These are phyloP conservation scores for Corymbia calophylla DNA, from an alignment of 441 rosid species.

Conservation along the genomic window DNA sequence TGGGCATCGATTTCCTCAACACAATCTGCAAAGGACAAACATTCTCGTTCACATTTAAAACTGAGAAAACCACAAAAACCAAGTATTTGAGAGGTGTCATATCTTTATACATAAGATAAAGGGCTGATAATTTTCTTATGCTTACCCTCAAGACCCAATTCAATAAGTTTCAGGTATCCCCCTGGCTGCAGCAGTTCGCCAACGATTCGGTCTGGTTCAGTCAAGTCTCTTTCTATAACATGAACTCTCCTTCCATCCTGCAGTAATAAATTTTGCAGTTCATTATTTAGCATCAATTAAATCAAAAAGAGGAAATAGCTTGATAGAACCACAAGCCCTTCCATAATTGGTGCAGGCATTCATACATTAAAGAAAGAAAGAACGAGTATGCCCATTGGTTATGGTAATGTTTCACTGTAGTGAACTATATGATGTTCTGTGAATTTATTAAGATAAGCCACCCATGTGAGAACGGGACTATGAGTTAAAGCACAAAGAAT, in stretches of 20 bases:
- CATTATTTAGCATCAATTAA: background rate
- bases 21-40: constrained; percentile 37
- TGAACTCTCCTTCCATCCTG: constrained; percentile 55
- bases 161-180: constrained; percentile 48
- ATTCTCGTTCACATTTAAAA: background rate
- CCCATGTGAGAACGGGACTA: background rate
- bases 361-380: background rate
- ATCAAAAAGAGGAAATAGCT: background rate
- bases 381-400: background rate
- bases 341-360: background rate
- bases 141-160: constrained; percentile 49
- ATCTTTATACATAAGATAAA: background rate
- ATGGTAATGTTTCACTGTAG: background rate
- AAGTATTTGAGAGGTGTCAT: background rate
- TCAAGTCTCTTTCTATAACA: constrained; percentile 55
- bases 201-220: constrained; percentile 50
- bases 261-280: background rate
- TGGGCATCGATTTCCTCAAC: constrained; percentile 73
- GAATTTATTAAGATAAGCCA: background rate
- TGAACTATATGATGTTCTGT: background rate
- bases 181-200: constrained; percentile 62
- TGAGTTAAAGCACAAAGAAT: background rate
- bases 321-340: background rate
- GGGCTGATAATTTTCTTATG: background rate
- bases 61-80: background rate